These are phyloP conservation scores for Tilletia indica DNA, from an alignment of 1,284 basidiomycete genomes.

Conservation along the genomic window DNA sequence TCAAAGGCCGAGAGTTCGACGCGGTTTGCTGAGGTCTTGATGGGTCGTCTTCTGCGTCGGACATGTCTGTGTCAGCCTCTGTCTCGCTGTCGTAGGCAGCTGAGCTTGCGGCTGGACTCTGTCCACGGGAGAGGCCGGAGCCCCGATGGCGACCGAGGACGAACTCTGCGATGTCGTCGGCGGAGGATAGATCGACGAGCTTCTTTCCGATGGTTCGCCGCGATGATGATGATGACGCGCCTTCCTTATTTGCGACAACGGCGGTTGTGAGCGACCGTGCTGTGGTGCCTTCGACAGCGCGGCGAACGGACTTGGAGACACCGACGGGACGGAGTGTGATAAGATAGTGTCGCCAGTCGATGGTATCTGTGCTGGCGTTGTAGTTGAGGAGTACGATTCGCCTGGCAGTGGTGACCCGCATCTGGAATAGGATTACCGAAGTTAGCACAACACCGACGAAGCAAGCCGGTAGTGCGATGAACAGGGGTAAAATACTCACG, in stretches of 20 bases:
- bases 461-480: constrained; percentile 32
- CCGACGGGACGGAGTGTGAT: constrained; percentile 94
- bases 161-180: constrained; percentile 94
- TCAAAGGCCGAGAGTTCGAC: constrained; percentile 68
- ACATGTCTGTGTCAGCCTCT: constrained; percentile 64
- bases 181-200: constrained; percentile 77
- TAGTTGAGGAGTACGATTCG: constrained; percentile 91
- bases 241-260: constrained; percentile 27
- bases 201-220: constrained; percentile 14
- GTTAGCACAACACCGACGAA: not conserved
- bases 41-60: constrained; percentile 74
- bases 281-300: constrained; percentile 71
- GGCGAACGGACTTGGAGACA: constrained; percentile 85
- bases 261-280: constrained; percentile 57
- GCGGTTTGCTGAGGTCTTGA: constrained; percentile 34
- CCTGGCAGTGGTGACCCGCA: constrained; percentile 78
- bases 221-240: constrained; percentile 38
- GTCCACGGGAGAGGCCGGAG: not conserved
- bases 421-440: constrained; percentile 26
- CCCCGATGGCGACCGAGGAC: constrained; percentile 65
- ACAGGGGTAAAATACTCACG: constrained; percentile 12
- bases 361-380: constrained; percentile 77
- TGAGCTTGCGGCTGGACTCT: constrained; percentile 14
- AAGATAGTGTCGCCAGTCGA: constrained; percentile 91
- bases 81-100: constrained; percentile 63